Percentiles rank a stretch among this genome's conserved stretches.
phyloP scores from a whole-genome alignment of 805 yeast species.

The Yarrowia porcina region DNA sequence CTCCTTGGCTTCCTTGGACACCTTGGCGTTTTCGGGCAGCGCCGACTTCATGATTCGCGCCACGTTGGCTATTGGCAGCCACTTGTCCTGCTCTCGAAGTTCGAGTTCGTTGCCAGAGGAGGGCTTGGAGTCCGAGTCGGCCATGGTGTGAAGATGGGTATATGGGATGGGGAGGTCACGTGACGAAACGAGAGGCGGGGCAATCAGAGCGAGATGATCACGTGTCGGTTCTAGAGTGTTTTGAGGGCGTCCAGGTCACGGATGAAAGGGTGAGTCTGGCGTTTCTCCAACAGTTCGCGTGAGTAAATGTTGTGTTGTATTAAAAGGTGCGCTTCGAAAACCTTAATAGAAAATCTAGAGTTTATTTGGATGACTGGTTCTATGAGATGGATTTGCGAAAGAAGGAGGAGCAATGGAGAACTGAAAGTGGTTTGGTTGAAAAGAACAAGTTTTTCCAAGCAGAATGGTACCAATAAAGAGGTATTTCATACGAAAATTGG shows the following conservation, averaged over 20 bases:
- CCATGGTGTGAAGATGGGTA: neutral
- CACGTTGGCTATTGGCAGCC: conserved; percentile 60
- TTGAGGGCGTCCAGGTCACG: conserved; percentile 2
- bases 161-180: neutral
- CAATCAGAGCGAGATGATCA: neutral
- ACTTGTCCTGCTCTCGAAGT: conserved; percentile 56
- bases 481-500: neutral
- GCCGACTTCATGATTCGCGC: conserved; percentile 77
- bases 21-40: conserved; percentile 67
- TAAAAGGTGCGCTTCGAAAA: conserved; percentile 18
- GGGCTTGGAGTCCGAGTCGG: conserved; percentile 26
- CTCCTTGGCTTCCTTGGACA: conserved; percentile 76
- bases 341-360: neutral
- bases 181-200: neutral
- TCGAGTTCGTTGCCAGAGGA: conserved; percentile 42
- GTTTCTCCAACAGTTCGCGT: conserved; percentile 20
- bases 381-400: neutral
- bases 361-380: neutral
- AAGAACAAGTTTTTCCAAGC: neutral
- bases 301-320: conserved; percentile 19
- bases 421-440: neutral
- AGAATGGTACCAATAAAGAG: neutral
- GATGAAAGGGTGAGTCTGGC: neutral
- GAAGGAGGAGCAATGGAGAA: neutral
- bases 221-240: neutral